Conservation (phyloP, 148 eudicot species). For the Vaccinium vitisidaea region DNA sequence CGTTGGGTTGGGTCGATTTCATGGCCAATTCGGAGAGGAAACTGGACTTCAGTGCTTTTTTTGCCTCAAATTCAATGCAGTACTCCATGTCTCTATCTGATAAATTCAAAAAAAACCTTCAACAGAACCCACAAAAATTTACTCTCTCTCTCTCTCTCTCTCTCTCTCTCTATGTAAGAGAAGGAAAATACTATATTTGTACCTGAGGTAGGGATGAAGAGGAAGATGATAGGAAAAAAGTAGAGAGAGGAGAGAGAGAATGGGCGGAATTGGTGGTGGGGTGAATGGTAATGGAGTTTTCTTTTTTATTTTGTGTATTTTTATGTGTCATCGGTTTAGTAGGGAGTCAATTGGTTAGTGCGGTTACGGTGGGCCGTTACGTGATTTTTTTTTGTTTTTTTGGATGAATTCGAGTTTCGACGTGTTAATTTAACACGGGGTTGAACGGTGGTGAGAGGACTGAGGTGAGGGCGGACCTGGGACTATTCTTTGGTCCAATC, state of each 20-base stretch:
- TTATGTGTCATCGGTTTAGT: slow-evolving; percentile 12
- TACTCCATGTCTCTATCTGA: slow-evolving; percentile 10
- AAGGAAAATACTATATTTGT: background rate
- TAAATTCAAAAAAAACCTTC: background rate
- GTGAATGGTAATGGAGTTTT: slow-evolving; percentile 35
- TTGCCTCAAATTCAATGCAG: slow-evolving; percentile 52
- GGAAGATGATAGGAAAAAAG: background rate
- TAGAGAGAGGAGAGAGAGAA: slow-evolving; percentile 32
- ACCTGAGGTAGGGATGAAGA: slow-evolving; percentile 13
- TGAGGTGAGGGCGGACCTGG: background rate
- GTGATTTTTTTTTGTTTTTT: background rate
- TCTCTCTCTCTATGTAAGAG: no score
- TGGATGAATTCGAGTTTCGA: background rate
- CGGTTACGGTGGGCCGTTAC: slow-evolving; percentile 18
- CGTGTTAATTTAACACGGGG: background rate
- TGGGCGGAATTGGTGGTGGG: slow-evolving; percentile 69
- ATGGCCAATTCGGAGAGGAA: slow-evolving; percentile 43
- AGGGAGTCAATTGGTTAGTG: background rate
- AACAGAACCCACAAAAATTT: background rate
- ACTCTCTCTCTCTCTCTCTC: background rate
- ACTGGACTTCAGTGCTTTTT: slow-evolving; percentile 73
- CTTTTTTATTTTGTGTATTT: slow-evolving; percentile 2
- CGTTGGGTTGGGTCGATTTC: slow-evolving; percentile 37
- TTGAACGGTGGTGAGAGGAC: background rate
- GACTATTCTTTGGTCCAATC: slow-evolving; percentile 20